Evolutionary conservation across 805 yeast species (phyloP).

Genomic region (Yarrowia hollandica): DNA sequence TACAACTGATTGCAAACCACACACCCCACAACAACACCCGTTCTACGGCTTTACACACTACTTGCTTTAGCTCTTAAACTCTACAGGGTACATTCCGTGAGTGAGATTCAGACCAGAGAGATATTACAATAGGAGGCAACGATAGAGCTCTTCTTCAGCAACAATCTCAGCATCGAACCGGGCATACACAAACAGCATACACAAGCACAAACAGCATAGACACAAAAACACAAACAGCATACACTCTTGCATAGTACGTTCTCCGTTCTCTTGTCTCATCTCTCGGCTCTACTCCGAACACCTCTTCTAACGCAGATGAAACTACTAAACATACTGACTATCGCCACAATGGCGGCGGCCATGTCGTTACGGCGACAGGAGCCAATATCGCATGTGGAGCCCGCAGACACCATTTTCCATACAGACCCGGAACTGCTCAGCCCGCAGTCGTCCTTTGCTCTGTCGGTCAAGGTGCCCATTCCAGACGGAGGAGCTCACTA

Average conservation of each 20-base stretch:
- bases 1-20: too few relatives aligned
- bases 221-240: background rate
- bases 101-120: background rate
- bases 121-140: too few relatives aligned
- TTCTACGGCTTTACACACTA: too few relatives aligned
- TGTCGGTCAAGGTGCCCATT: conserved; percentile 19
- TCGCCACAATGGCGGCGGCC: conserved; percentile 8
- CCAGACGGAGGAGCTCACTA: conserved; percentile 24
- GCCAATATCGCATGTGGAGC: conserved; percentile 20
- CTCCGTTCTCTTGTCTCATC: too few relatives aligned
- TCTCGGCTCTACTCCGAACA: too few relatives aligned
- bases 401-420: conserved; percentile 23
- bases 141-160: too few relatives aligned
- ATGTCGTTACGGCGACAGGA: conserved; percentile 22
- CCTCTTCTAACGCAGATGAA: conserved; percentile 19
- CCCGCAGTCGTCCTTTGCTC: conserved; percentile 10
- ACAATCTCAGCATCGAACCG: background rate
- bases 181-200: background rate
- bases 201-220: background rate
- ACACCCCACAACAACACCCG: background rate
- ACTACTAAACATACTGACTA: background rate
- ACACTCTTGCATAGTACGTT: conserved; percentile 1
- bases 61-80: background rate
- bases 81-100: background rate
- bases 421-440: background rate